phyloP scores from a whole-genome alignment of 129 eudicot genomes.

The Saposhnikovia divaricata region DNA sequence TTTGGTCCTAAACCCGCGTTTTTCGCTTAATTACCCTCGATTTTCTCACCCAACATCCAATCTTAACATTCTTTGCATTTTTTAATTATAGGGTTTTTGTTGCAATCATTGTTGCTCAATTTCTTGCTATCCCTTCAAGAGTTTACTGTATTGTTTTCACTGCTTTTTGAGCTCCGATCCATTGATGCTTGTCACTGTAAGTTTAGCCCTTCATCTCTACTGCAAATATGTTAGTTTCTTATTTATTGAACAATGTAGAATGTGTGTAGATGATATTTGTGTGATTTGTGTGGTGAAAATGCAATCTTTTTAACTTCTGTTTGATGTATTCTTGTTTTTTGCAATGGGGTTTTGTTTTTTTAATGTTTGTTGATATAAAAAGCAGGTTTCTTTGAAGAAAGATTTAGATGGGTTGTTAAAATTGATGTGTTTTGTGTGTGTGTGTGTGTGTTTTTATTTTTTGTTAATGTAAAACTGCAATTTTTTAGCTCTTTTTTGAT shows the following conservation, averaged over 20 bases:
- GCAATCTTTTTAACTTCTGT: neutral
- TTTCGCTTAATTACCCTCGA: neutral
- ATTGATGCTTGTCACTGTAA: slow-evolving; percentile 26
- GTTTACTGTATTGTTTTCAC: neutral
- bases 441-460: slow-evolving; percentile 3
- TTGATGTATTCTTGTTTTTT: neutral
- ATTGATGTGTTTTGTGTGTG: neutral
- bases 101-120: neutral
- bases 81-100: neutral
- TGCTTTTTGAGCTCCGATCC: neutral
- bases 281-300: neutral
- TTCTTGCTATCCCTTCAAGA: neutral
- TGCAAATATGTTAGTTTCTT: neutral
- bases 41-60: neutral
- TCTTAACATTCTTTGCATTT: neutral
- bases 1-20: neutral
- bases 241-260: neutral
- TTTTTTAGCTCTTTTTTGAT: neutral
- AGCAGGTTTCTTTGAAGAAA: neutral
- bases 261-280: neutral
- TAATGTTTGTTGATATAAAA: neutral
- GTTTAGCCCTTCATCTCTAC: slow-evolving; percentile 6
- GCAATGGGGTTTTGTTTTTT: neutral
- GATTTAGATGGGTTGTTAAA: neutral
- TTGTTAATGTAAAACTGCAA: slow-evolving; percentile 5